Base-by-base conservation (phyloP, 495 filamentous ascomycete genomes). In the Lichenothelia convexa region DNA sequence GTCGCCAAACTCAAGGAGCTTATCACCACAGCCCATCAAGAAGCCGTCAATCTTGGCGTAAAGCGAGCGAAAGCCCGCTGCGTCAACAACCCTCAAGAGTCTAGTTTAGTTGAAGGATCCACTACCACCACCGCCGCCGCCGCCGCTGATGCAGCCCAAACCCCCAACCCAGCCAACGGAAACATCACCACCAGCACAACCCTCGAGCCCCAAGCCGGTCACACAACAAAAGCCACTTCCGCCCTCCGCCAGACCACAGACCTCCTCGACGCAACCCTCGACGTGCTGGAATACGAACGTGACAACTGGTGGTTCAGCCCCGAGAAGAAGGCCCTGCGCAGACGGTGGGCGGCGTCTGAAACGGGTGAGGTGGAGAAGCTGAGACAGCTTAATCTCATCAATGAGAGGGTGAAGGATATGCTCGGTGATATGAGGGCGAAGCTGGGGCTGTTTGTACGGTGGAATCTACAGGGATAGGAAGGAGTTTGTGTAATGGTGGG, bases 391-490 rank as follows among this genome's bases (percentile, higher is more conserved):
- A 18, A 43, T 19, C 23, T 21, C 22, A 30, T 39, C 35, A 40
- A 40, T 20, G 29, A 33, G 8, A 16, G 13, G 27, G 37, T 30
- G 18, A 21, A 6, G 17, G 36, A 39, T 3, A 22, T 9, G 41
- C 38, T 43, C 30, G 41, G 37, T 29, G 29, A 20, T 24, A 43
- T 43, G 35, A 16, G 27, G 5, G 36, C 36, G 7, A 43, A 30
- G 36, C 16, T 43, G 18, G 41, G 41, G 5, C 17, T 3, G 20
- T 43, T 43, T 21, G 26, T 33, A 13, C 32, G 32, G 30, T 43
- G 41, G 41, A 33, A 27, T 18, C 12, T 43, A 13, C 1, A 31
- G 41, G 16, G n/a, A n/a, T n/a, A n/a, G n/a, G n/a, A n/a, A n/a
- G n/a, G n/a, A n/a, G n/a, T n/a, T n/a, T n/a, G n/a, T n/a, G n/a